These are phyloP conservation scores for Aspergillus hortae DNA, from an alignment of 2,329 filamentous ascomycete genomes.

Conservation along the genomic window DNA sequence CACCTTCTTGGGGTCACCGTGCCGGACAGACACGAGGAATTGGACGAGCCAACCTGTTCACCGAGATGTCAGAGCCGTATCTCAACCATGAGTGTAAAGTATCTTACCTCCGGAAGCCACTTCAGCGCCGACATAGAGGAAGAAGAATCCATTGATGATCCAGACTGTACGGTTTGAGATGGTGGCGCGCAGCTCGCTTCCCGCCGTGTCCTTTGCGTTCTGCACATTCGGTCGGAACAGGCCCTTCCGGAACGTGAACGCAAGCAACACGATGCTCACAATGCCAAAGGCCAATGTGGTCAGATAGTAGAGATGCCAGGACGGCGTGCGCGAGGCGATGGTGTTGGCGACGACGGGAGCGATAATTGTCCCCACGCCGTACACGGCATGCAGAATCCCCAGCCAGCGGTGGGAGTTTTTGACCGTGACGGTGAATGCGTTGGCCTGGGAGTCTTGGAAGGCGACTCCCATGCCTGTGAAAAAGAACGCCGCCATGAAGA, in stretches of 20 bases:
- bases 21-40: conserved; percentile 19
- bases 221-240: conserved; percentile 19
- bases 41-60: conserved; percentile 21
- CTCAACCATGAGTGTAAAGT: not conserved
- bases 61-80: not conserved
- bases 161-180: conserved; percentile 17
- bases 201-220: conserved; percentile 17
- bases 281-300: conserved; percentile 14
- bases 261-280: conserved; percentile 12
- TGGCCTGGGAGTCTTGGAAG: conserved; percentile 21
- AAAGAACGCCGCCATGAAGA: conserved; percentile 21
- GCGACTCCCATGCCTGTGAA: conserved; percentile 21
- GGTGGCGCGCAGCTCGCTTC: conserved; percentile 16
- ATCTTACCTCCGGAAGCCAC: conserved; percentile 21
- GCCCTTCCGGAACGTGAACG: conserved; percentile 18
- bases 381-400: conserved; percentile 20
- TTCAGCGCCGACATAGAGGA: conserved; percentile 22
- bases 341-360: conserved; percentile 21
- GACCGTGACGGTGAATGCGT: conserved; percentile 20
- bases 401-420: conserved; percentile 21
- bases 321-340: conserved; percentile 17
- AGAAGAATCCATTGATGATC: conserved; percentile 23
- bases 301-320: conserved; percentile 22
- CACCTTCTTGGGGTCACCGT: conserved; percentile 20
- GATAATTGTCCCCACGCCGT: conserved; percentile 19